phyloP scores from a whole-genome alignment of 768 basidiomycete genomes.

The Pulveroboletus sp. region DNA sequence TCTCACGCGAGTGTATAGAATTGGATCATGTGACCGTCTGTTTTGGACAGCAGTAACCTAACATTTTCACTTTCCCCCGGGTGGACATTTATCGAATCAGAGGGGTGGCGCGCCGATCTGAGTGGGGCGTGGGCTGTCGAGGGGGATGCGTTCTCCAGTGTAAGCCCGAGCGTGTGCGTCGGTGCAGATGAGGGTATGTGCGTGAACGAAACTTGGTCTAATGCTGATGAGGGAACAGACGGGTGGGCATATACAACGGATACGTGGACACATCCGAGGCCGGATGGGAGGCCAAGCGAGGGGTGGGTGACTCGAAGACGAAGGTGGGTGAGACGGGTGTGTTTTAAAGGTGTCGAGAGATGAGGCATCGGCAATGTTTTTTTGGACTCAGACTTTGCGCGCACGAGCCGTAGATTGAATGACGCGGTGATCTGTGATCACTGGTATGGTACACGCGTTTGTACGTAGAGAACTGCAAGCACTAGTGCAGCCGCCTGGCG shows the following conservation, averaged over 20 bases:
- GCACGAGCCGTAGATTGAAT: too few species aligned
- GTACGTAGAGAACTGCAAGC: too few species aligned
- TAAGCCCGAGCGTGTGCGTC: background rate
- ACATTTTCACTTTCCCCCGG: background rate
- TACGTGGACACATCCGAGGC: slow-evolving; percentile 56
- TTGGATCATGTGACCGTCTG: too few species aligned
- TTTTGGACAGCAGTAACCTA: background rate
- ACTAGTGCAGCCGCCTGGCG: too few species aligned
- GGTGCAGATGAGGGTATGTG: background rate
- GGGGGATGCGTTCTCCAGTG: background rate
- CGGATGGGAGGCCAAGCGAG: slow-evolving; percentile 39
- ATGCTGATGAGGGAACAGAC: slow-evolving; percentile 33
- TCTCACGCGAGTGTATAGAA: background rate
- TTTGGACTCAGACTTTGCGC: too few species aligned
- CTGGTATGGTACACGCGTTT: too few species aligned
- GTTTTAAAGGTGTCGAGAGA: slow-evolving; percentile 7
- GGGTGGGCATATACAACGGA: slow-evolving; percentile 87
- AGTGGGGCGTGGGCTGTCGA: background rate
- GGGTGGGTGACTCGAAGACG: slow-evolving; percentile 60
- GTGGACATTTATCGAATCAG: background rate
- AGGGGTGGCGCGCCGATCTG: background rate
- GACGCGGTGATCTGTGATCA: too few species aligned
- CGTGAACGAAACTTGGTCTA: too few species aligned
- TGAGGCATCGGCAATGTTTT: too few species aligned
- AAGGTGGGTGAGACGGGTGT: slow-evolving; percentile 72